phyloP scores from a whole-genome alignment of 257 asterid species.

The Nicotiana benthamiana region DNA sequence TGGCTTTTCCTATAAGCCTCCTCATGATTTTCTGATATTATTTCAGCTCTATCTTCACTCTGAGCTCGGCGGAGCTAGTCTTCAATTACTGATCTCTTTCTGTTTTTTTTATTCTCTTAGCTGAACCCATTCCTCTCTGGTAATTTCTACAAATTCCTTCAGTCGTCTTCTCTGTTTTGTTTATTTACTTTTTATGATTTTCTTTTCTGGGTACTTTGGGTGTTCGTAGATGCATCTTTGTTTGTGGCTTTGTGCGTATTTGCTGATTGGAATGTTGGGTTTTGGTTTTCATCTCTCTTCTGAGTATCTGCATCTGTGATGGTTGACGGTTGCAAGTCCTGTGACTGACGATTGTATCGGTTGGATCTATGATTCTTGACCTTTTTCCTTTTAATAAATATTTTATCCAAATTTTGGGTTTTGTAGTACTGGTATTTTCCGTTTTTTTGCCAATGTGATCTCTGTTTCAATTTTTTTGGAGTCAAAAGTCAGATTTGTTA shows the following conservation, averaged over 20 bases:
- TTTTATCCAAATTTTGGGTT: background rate
- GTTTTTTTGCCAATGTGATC: background rate
- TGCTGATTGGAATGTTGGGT: background rate
- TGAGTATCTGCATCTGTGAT: background rate
- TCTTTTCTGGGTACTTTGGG: background rate
- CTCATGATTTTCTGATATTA: background rate
- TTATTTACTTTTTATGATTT: background rate
- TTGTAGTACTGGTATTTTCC: background rate
- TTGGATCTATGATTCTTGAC: conserved; percentile 1
- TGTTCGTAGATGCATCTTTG: background rate
- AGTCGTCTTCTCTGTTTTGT: background rate
- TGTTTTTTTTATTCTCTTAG: background rate
- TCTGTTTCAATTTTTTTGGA: background rate
- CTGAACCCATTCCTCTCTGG: background rate
- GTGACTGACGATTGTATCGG: background rate
- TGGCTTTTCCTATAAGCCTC: conserved; percentile 1
- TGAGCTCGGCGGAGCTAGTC: background rate
- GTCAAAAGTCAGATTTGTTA: background rate
- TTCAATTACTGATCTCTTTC: background rate
- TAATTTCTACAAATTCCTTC: background rate
- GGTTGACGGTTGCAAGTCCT: background rate
- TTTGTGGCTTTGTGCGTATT: background rate
- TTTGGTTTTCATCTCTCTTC: background rate
- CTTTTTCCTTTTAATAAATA: background rate
- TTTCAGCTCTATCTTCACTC: background rate